phyloP scores from a whole-genome alignment of 108 stramenopile genomes.

The Bacterosira constricta region DNA sequence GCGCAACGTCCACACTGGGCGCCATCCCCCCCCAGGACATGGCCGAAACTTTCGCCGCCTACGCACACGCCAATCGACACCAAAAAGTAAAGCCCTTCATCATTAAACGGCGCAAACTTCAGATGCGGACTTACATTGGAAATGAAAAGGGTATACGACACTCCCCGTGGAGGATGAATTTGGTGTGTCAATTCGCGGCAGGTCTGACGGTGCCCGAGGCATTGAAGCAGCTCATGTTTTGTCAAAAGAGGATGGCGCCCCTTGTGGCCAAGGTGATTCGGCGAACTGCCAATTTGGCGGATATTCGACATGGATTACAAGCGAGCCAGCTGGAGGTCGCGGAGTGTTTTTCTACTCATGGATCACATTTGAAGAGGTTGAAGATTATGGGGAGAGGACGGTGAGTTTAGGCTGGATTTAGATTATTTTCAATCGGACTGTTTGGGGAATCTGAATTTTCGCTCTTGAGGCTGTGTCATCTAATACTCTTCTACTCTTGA shows the following conservation, averaged over 20 bases:
- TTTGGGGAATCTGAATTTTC: not conserved
- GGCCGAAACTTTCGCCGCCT: conserved; percentile 38
- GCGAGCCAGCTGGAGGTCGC: conserved; percentile 82
- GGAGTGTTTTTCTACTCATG: conserved; percentile 85
- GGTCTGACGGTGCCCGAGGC: conserved; percentile 82
- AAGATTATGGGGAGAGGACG: conserved; percentile 82
- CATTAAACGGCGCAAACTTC: conserved; percentile 55
- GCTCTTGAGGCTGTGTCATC: not conserved
- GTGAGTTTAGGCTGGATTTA: conserved; percentile 37
- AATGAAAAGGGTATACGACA: conserved; percentile 67
- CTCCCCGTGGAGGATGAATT: conserved; percentile 81
- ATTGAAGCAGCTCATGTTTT: conserved; percentile 74
- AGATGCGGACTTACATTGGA: conserved; percentile 67
- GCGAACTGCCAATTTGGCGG: conserved; percentile 74
- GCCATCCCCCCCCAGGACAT: conserved; percentile 26
- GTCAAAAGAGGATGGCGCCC: conserved; percentile 65
- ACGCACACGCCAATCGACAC: conserved; percentile 29
- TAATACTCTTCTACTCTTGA: not conserved
- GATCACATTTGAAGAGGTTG: conserved; percentile 71
- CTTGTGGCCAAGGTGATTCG: conserved; percentile 72
- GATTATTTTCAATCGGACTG: not conserved
- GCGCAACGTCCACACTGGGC: conserved; percentile 25
- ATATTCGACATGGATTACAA: conserved; percentile 71
- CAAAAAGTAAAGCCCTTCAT: conserved; percentile 78
- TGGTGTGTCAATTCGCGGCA: conserved; percentile 75